Evolutionary conservation across 2,329 filamentous ascomycete genomes (phyloP).

Genomic region (Aquanectria penicillioides): DNA sequence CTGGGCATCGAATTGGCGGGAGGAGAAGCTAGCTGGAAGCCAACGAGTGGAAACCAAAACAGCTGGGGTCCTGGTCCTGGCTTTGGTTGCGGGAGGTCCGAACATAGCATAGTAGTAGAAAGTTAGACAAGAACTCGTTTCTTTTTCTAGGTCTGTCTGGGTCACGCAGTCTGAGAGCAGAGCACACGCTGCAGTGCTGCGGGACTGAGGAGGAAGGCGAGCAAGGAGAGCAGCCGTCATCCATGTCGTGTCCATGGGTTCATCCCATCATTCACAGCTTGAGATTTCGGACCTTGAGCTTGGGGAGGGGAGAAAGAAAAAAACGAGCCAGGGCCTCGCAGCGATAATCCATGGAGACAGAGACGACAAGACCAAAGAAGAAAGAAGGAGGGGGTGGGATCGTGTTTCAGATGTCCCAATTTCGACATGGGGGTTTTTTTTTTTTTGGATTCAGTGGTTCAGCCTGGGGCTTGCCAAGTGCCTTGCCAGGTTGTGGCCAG

Average conservation of each 20-base stretch:
- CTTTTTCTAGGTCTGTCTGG: not conserved
- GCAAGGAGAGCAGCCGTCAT: conserved; percentile 8
- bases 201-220: conserved; percentile 11
- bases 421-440: conserved; percentile 25
- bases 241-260: conserved; percentile 12
- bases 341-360: conserved; percentile 20
- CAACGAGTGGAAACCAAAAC: conserved; percentile 13
- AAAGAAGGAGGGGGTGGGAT: conserved; percentile 26
- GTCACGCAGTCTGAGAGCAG: not conserved
- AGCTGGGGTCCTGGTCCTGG: conserved; percentile 11
- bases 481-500: conserved; percentile 6
- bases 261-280: conserved; percentile 9
- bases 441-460: not conserved
- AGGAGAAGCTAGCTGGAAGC: conserved; percentile 17
- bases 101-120: no score
- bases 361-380: conserved; percentile 22
- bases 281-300: not conserved
- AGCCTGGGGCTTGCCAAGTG: conserved; percentile 13
- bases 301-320: conserved; percentile 11
- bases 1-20: conserved; percentile 4
- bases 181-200: no score
- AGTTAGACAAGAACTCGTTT: not conserved
- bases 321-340: conserved; percentile 6
- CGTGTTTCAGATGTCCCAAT: conserved; percentile 36
- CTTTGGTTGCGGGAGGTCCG: not conserved